Percentiles rank a stretch among this genome's conserved stretches.
These are phyloP conservation scores for Lactarius tabidus DNA, from an alignment of 768 basidiomycete genomes.

Conservation along the genomic window DNA sequence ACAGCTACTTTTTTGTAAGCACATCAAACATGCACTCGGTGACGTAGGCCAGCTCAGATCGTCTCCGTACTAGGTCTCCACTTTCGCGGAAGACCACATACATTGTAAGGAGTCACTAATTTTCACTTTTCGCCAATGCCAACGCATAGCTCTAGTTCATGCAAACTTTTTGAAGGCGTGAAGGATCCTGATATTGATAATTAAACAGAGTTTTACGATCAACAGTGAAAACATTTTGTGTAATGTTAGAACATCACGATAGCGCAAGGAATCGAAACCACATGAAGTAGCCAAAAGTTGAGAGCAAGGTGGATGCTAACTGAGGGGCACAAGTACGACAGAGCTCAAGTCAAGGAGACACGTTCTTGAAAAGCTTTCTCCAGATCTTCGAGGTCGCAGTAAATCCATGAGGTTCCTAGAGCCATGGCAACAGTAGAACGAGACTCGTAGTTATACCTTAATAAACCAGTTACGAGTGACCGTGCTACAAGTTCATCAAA, in stretches of 20 bases:
- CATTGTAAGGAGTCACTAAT: constrained; percentile 49
- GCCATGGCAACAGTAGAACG: constrained; percentile 65
- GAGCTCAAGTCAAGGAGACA: constrained; percentile 32
- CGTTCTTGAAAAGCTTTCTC: constrained; percentile 57
- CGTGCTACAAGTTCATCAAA: constrained; percentile 43
- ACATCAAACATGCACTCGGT: background rate
- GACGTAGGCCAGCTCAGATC: background rate
- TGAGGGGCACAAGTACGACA: background rate
- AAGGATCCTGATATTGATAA: constrained; percentile 18
- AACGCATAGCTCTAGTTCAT: constrained; percentile 55
- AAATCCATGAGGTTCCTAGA: constrained; percentile 63
- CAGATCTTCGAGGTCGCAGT: constrained; percentile 55
- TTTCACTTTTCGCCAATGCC: constrained; percentile 25
- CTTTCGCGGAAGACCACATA: constrained; percentile 86
- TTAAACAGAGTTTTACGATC: background rate
- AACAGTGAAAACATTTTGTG: constrained; percentile 1
- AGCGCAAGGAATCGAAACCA: constrained; percentile 18
- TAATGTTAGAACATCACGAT: constrained; percentile 5
- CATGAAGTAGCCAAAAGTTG: constrained; percentile 5
- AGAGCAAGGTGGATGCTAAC: background rate
- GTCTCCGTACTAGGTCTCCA: constrained; percentile 60
- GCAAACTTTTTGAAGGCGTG: constrained; percentile 81
- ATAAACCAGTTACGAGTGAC: constrained; percentile 53
- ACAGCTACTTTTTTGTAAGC: constrained; percentile 82
- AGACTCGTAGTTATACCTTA: constrained; percentile 50